phyloP scores from a whole-genome alignment of 2,329 filamentous ascomycete genomes.

The Mollisia scopiformis region DNA sequence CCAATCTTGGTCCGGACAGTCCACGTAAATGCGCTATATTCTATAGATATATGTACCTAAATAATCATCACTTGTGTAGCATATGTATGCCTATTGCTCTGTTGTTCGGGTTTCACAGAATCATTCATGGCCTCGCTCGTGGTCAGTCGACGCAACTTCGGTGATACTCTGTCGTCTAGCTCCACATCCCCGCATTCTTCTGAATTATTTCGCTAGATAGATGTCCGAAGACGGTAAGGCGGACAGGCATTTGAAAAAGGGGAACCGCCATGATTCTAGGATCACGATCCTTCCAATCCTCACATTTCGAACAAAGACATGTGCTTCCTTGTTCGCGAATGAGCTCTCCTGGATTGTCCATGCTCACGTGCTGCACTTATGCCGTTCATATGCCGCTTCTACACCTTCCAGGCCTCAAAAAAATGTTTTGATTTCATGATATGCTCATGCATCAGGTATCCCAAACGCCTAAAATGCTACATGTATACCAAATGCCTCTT shows the following conservation, averaged over 20 bases:
- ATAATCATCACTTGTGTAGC: too few relatives aligned
- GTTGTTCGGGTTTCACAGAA: neutral
- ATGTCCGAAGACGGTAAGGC: neutral
- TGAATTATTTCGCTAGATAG: neutral
- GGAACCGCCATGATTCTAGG: neutral
- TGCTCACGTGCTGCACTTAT: neutral
- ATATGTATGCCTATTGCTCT: too few relatives aligned
- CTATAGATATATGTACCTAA: neutral
- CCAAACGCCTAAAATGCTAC: conserved; percentile 21
- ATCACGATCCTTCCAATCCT: neutral
- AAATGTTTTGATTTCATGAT: conserved; percentile 5
- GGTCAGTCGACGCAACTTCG: neutral
- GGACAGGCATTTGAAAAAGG: neutral
- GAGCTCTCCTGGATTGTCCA: neutral
- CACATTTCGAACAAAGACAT: neutral
- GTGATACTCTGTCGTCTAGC: neutral
- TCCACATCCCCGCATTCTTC: neutral
- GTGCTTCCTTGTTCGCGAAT: neutral
- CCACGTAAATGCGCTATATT: neutral
- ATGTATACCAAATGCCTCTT: conserved; percentile 4
- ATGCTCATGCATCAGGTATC: conserved; percentile 8
- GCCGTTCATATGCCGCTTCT: neutral
- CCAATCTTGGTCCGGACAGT: too few relatives aligned
- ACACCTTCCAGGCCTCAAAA: neutral
- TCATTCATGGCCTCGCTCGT: neutral